Evolutionary conservation across 2,329 filamentous ascomycete species (phyloP).

Genomic region (Talaromyces sp.): DNA sequence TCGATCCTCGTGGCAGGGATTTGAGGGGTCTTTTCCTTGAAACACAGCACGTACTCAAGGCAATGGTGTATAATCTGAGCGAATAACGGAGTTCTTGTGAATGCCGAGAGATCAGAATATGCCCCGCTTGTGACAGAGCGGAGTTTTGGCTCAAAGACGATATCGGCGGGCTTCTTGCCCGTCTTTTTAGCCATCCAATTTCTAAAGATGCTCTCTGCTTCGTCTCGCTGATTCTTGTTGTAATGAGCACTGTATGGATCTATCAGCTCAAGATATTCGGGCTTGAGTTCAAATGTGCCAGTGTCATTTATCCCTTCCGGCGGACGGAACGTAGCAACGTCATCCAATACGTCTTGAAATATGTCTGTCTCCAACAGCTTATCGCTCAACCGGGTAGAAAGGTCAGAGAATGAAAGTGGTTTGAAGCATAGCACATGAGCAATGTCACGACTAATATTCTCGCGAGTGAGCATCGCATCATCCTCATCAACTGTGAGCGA

Average conservation of each 20-base stretch:
- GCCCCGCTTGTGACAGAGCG: slow-evolving; percentile 69
- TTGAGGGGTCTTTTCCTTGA: slow-evolving; percentile 61
- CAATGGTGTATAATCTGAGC: slow-evolving; percentile 86
- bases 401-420: slow-evolving; percentile 88
- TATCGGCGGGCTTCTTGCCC: slow-evolving; percentile 71
- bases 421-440: slow-evolving; percentile 95
- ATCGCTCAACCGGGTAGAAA: slow-evolving; percentile 79
- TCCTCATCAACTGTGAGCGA: slow-evolving; percentile 52
- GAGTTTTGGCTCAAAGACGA: slow-evolving; percentile 86
- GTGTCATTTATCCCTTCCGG: slow-evolving; percentile 90
- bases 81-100: slow-evolving; percentile 81
- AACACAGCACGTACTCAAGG: slow-evolving; percentile 71
- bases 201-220: slow-evolving; percentile 84
- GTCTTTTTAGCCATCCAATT: slow-evolving; percentile 82
- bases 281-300: slow-evolving; percentile 87
- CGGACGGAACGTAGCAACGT: slow-evolving; percentile 82
- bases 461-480: slow-evolving; percentile 50
- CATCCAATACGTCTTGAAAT: slow-evolving; percentile 75
- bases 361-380: slow-evolving; percentile 84
- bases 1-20: slow-evolving; percentile 81
- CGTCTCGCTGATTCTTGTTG: slow-evolving; percentile 93
- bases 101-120: slow-evolving; percentile 69
- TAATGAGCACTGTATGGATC: slow-evolving; percentile 97
- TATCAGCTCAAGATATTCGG: slow-evolving; percentile 77
- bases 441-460: slow-evolving; percentile 80